Base-by-base conservation (phyloP, 2,329 filamentous ascomycete genomes). In the Botrytis cinerea region DNA sequence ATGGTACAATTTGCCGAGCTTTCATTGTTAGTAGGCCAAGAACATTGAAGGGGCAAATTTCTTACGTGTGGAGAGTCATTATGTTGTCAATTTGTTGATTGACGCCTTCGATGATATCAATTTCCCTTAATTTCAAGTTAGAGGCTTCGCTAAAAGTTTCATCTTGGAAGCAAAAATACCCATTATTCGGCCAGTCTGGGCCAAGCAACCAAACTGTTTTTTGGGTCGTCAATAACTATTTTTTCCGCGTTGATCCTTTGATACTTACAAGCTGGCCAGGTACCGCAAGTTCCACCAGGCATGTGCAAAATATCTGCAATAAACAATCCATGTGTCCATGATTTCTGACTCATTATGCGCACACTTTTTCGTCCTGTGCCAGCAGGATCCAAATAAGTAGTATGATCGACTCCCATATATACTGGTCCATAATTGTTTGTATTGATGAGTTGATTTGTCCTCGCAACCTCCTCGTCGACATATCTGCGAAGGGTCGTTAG, bases 231-330 rank as follows among this genome's bases (percentile, higher is more conserved):
- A 71, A 38, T 43, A 14, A 6, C 28, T 38, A 5, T 25, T 20
- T 20, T 43, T 2, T 32, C 9, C 9, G 16, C 1, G 20, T 32
- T 20, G 25, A 0, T 22, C 46, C 20, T 20, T n/a, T 20, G 22
- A 6, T 16, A 38, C 61, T 32, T 57, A 70, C 84, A 66, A 85
- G 88, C 88, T 40, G 88, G 88, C 88, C 92, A 94, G 35, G 88
- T 86, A 32, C 92, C 92, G 76, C 89, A 94, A 93, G 77, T 94
- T 94, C 5, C 84, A 81, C 69, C 87, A 84, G 73, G 88, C 90
- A 81, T 90, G 92, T 73, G 90, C 87, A 32, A 94, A 81, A 38
- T 92, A 87, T 67, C 94, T 32, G 91, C 84, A 64, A 94, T 89
- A 76, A 93, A 88, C 12, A 94, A 85, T 0, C 90, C 91, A 76